A percentile compares a stretch with the other conserved stretches of the same genome.
Evolutionary conservation across 768 basidiomycete genomes (phyloP).

Genomic region (Mycena crocata): DNA sequence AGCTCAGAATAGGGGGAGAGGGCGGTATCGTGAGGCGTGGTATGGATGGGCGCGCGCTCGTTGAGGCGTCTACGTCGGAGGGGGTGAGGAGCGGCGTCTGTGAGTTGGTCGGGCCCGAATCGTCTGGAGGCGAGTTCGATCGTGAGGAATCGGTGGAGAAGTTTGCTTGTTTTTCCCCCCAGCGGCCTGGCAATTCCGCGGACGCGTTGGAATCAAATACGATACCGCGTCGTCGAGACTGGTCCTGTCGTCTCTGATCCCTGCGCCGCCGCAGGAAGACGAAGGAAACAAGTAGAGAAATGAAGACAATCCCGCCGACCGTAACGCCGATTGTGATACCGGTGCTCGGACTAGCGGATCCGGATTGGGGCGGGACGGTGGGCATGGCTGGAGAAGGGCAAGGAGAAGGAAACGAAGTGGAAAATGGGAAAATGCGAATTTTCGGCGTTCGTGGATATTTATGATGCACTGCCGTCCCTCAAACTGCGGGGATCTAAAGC

Average conservation of each 20-base stretch:
- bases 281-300: not conserved
- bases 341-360: not conserved
- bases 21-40: conserved; percentile 1
- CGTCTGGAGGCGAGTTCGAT: not conserved
- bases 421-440: not conserved
- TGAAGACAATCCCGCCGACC: conserved; percentile 2
- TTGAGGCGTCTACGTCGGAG: not conserved
- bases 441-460: not conserved
- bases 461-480: too few relatives aligned
- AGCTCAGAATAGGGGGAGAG: not conserved
- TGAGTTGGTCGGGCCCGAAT: not conserved
- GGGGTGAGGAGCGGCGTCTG: not conserved
- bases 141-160: not conserved
- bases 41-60: not conserved
- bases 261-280: not conserved
- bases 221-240: not conserved
- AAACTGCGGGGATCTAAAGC: too few relatives aligned
- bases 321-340: conserved; percentile 11
- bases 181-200: not conserved
- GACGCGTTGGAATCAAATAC: not conserved
- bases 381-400: conserved; percentile 8
- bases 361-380: not conserved
- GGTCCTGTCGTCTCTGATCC: not conserved
- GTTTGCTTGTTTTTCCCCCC: not conserved
- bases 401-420: not conserved